These are phyloP conservation scores for Zarea fungicola DNA, from an alignment of 2,329 filamentous ascomycete species.

Conservation along the genomic window DNA sequence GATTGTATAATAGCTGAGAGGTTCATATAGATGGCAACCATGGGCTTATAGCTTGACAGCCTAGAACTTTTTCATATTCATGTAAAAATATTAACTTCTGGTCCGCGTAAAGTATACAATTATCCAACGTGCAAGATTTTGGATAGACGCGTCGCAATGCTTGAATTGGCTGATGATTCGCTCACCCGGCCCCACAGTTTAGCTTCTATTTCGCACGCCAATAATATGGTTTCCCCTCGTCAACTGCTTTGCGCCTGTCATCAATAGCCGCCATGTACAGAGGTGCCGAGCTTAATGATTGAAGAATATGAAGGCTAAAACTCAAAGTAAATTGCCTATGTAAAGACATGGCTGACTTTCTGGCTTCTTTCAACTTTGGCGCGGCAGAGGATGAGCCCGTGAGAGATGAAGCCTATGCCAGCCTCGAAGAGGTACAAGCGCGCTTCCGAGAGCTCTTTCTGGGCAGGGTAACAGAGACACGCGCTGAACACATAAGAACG, in stretches of 20 bases:
- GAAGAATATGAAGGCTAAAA: no score
- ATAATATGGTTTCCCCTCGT: background rate
- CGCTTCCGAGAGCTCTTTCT: slow-evolving; percentile 38
- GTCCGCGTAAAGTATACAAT: no score
- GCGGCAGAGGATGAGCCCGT: slow-evolving; percentile 19
- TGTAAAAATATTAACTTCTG: no score
- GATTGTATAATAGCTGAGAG: no score
- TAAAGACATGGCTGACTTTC: slow-evolving; percentile 32
- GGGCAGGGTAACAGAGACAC: slow-evolving; percentile 40
- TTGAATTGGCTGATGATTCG: no score
- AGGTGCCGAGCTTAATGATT: background rate
- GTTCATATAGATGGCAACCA: no score
- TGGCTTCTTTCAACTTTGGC: slow-evolving; percentile 31
- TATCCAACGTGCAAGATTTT: no score
- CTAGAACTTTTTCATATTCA: no score
- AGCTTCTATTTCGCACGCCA: background rate
- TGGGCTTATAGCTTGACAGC: no score
- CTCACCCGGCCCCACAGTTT: background rate
- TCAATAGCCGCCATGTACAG: background rate
- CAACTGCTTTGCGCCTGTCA: background rate
- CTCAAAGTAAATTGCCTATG: no score
- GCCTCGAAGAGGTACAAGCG: slow-evolving; percentile 40
- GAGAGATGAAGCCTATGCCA: slow-evolving; percentile 24
- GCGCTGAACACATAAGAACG: slow-evolving; percentile 44
- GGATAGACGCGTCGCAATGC: no score